Evolutionary conservation across 1,139 yeast species (phyloP).

Genomic region (Hanseniaspora gamundiae): DNA sequence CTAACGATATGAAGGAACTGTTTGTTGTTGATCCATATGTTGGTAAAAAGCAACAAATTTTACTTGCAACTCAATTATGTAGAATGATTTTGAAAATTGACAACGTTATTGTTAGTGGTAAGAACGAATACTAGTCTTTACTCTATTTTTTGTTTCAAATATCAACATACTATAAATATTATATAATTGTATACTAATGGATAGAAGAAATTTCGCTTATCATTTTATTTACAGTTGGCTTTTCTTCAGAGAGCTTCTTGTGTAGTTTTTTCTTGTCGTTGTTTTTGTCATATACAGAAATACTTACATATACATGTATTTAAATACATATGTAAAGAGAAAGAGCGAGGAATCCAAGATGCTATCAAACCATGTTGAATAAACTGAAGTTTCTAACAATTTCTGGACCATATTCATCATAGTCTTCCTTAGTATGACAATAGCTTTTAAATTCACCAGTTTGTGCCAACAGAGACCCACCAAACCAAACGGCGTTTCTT

Average conservation of each 20-base stretch:
- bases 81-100: conserved; percentile 96
- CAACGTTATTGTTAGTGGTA: conserved; percentile 87
- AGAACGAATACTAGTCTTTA: conserved; percentile 47
- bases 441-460: conserved; percentile 93
- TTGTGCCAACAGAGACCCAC: conserved; percentile 93
- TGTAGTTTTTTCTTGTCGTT: no score
- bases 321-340: background rate
- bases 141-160: background rate
- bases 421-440: conserved; percentile 93
- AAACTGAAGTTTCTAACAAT: conserved; percentile 93
- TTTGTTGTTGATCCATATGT: conserved; percentile 95
- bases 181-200: no score
- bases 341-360: background rate
- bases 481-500: conserved; percentile 98
- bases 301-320: background rate
- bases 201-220: no score
- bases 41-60: conserved; percentile 91
- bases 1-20: conserved; percentile 82
- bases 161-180: no score
- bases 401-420: conserved; percentile 95
- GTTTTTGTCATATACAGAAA: no score
- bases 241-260: no score
- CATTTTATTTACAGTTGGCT: no score
- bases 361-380: conserved; percentile 36
- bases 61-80: conserved; percentile 91